A percentile compares a stretch with the other conserved stretches of the same genome.
Evolutionary conservation across 441 rosid species (phyloP).

Genomic region (Arabidopsis lyrata): DNA sequence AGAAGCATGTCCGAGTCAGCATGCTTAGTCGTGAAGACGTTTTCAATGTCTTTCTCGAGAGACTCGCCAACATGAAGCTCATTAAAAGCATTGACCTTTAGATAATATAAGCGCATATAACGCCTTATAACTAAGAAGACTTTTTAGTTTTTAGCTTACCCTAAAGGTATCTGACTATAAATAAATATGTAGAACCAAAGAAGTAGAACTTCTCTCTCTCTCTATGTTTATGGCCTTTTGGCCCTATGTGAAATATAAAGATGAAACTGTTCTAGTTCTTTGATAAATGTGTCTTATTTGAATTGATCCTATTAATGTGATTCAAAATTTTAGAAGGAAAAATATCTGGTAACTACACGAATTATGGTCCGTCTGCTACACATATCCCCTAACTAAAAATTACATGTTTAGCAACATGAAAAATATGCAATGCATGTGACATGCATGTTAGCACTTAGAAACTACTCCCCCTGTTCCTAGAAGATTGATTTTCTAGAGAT

Average conservation of each 20-base stretch:
- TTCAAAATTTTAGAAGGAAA: too few species aligned
- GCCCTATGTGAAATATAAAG: constrained; percentile 2
- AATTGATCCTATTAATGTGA: too few species aligned
- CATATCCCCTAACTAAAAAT: too few species aligned
- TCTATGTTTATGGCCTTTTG: neutral
- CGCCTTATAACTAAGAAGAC: neutral
- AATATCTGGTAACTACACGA: too few species aligned
- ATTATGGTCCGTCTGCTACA: too few species aligned
- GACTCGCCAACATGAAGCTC: constrained; percentile 57
- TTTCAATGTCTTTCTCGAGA: constrained; percentile 65
- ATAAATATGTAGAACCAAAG: constrained; percentile 8
- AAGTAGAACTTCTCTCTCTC: neutral
- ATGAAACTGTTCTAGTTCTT: neutral
- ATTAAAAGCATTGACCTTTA: constrained; percentile 36
- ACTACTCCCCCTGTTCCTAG: too few species aligned
- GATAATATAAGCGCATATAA: neutral
- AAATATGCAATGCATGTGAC: too few species aligned
- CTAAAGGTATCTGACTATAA: neutral
- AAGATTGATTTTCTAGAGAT: too few species aligned
- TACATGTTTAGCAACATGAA: too few species aligned
- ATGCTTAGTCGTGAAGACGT: constrained; percentile 69
- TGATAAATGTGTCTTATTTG: neutral
- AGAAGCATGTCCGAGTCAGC: constrained; percentile 64
- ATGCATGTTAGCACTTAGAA: too few species aligned
- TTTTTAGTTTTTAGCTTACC: constrained; percentile 26